Conservation (phyloP, 2,329 filamentous ascomycete species). For the Trichoderma endophyticum region DNA sequence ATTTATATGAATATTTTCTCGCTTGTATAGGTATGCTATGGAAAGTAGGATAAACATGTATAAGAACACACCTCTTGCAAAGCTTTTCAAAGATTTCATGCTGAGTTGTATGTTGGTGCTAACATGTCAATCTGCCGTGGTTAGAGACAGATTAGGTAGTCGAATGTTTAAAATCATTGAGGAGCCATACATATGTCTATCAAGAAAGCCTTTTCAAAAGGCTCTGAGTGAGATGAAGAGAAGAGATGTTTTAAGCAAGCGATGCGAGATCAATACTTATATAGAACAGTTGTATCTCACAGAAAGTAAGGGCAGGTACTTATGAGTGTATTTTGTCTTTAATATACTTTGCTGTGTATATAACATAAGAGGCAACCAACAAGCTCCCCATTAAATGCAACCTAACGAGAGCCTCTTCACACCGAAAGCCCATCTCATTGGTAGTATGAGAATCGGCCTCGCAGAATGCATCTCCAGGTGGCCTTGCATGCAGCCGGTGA, state of each 20-base stretch:
- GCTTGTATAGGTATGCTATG: neutral
- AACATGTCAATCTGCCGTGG: neutral
- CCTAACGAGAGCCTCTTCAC: neutral
- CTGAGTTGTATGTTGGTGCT: neutral
- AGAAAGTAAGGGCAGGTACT: neutral
- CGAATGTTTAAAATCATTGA: neutral
- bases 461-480: neutral
- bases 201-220: neutral
- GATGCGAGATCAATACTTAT: neutral
- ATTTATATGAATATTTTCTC: neutral
- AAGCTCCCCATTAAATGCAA: neutral
- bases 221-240: neutral
- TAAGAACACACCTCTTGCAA: neutral
- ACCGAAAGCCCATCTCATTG: neutral
- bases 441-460: neutral
- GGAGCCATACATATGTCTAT: neutral
- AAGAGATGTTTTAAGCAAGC: neutral
- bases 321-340: neutral
- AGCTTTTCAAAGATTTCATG: neutral
- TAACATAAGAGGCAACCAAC: fast-evolving
- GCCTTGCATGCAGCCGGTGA: neutral
- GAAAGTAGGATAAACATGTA: neutral
- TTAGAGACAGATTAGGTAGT: neutral
- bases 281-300: neutral
- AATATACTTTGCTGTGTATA: neutral